A percentile compares a stretch with the other conserved stretches of the same genome.
Conservation (phyloP, 179 eudicot species). For the Pouteria campechiana region DNA sequence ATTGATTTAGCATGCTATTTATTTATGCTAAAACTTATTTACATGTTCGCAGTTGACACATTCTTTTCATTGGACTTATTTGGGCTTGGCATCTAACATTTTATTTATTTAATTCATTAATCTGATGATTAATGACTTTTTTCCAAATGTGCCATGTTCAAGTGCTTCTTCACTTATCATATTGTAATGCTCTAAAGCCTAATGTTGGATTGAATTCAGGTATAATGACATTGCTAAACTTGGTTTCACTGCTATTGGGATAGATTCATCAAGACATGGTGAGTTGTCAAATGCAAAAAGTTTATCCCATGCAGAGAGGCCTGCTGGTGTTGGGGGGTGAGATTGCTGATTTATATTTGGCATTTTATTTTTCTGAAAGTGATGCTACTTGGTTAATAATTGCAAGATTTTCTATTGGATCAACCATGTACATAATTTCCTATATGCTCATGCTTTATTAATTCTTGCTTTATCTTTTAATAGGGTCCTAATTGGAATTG, state of each 20-base stretch:
- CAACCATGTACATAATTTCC: not conserved
- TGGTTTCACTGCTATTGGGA: constrained; percentile 65
- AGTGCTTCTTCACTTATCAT: too few relatives aligned
- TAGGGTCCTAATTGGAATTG: constrained; percentile 88
- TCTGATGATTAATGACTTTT: too few relatives aligned
- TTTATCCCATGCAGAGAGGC: constrained; percentile 25
- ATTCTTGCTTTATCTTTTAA: constrained; percentile 5
- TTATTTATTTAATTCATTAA: too few relatives aligned
- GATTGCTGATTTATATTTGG: constrained; percentile 1
- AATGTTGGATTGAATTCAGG: too few relatives aligned
- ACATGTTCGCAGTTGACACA: too few relatives aligned
- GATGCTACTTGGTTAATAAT: not conserved
- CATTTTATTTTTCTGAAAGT: not conserved
- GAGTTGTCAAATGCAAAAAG: constrained; percentile 21
- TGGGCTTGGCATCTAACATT: too few relatives aligned
- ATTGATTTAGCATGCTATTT: too few relatives aligned
- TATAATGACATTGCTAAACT: constrained; percentile 89
- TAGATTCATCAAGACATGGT: constrained; percentile 19
- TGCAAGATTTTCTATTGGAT: not conserved
- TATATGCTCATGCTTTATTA: not conserved
- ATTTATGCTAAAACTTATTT: too few relatives aligned
- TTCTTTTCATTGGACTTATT: too few relatives aligned
- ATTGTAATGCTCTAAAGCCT: too few relatives aligned
- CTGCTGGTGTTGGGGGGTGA: constrained; percentile 74
- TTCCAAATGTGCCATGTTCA: too few relatives aligned